Evolutionary conservation across 2,329 filamentous ascomycete species (phyloP).

Genomic region (Fonsecaea nubica): DNA sequence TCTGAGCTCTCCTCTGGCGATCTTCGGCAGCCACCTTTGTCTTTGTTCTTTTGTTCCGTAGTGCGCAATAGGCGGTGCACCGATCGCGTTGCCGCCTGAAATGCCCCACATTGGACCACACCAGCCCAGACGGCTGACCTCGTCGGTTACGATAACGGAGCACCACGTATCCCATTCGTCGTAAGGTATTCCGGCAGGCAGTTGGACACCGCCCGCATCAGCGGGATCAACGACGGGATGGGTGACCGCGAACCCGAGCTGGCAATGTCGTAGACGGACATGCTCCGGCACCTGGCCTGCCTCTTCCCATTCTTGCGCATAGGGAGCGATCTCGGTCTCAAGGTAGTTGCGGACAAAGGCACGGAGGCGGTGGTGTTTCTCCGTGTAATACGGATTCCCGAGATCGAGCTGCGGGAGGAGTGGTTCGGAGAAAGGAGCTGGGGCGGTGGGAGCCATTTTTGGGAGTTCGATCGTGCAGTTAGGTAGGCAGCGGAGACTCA

Average conservation of each 20-base stretch:
- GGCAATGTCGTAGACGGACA: conserved; percentile 69
- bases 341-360: conserved; percentile 71
- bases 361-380: conserved; percentile 70
- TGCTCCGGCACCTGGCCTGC: conserved; percentile 67
- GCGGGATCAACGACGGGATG: conserved; percentile 71
- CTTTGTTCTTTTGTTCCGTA: conserved; percentile 69
- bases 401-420: conserved; percentile 73
- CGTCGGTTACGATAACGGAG: conserved; percentile 71
- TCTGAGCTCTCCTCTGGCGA: conserved; percentile 70
- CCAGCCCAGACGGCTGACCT: conserved; percentile 71
- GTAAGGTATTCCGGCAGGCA: conserved; percentile 69
- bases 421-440: conserved; percentile 74
- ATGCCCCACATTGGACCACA: conserved; percentile 61
- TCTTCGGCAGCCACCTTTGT: conserved; percentile 69
- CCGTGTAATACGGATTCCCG: conserved; percentile 70
- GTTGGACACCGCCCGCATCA: conserved; percentile 69
- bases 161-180: conserved; percentile 78
- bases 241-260: conserved; percentile 71
- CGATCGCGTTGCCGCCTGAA: conserved; percentile 73
- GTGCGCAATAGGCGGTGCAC: conserved; percentile 72
- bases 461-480: not conserved
- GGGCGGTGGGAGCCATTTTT: conserved; percentile 30
- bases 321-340: conserved; percentile 64
- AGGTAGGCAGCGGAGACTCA: not conserved
- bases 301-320: conserved; percentile 75